Conservation (phyloP, 257 asterid species). For the Solanum pennellii region DNA sequence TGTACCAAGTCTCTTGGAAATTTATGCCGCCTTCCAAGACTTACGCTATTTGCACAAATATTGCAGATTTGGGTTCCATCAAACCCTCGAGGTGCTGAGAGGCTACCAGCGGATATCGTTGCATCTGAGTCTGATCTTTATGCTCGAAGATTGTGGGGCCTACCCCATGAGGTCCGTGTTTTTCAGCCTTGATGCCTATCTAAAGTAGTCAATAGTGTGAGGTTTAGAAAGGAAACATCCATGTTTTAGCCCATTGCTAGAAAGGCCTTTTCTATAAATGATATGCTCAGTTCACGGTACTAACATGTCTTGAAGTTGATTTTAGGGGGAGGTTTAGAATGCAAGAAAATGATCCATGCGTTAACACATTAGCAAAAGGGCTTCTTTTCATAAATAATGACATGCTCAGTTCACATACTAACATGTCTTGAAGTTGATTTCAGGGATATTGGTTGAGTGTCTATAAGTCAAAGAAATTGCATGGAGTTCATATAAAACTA, state of each 20-base stretch:
- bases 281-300: not conserved
- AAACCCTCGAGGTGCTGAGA: conserved; percentile 88
- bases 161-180: conserved; percentile 58
- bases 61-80: conserved; percentile 74
- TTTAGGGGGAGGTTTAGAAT: not conserved
- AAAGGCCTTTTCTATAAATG: not conserved
- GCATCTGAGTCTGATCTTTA: conserved; percentile 54
- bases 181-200: not conserved
- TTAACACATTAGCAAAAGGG: not conserved
- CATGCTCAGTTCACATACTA: not conserved
- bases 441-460: not conserved
- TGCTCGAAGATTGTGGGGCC: conserved; percentile 73
- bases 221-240: not conserved
- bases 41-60: not conserved
- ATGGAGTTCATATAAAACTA: not conserved
- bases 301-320: not conserved
- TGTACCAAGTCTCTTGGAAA: not conserved
- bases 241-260: not conserved
- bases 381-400: not conserved
- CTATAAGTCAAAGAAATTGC: not conserved
- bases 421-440: not conserved
- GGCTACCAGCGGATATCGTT: conserved; percentile 60
- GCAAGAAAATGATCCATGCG: not conserved
- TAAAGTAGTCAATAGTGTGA: not conserved
- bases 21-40: not conserved